Evolutionary conservation across 1,284 basidiomycete genomes (phyloP).

Genomic region (Sutorius eximius): DNA sequence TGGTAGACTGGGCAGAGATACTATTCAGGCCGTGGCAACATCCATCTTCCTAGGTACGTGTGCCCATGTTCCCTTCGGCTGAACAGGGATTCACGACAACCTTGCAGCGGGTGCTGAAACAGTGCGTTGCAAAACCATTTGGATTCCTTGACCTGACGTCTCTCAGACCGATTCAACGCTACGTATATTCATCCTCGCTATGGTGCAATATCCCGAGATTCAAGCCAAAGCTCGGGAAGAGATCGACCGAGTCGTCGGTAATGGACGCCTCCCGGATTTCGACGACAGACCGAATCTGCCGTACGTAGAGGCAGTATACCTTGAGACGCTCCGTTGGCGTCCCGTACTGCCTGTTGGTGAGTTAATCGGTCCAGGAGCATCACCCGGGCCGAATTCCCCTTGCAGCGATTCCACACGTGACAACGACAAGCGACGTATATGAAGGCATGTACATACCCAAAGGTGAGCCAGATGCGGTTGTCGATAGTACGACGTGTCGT

Average conservation of each 20-base stretch:
- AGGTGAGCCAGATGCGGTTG: slow-evolving; percentile 16
- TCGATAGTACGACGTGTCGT: background rate
- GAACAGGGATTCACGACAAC: background rate
- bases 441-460: slow-evolving; percentile 36
- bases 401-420: slow-evolving; percentile 30
- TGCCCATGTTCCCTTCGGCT: background rate
- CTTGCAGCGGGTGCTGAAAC: slow-evolving; percentile 32
- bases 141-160: background rate
- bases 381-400: background rate
- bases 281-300: slow-evolving; percentile 26
- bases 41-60: slow-evolving; percentile 29
- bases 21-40: slow-evolving; percentile 27
- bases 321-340: slow-evolving; percentile 30
- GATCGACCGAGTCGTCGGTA: slow-evolving; percentile 30
- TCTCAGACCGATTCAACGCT: slow-evolving; percentile 20
- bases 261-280: slow-evolving; percentile 30
- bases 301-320: slow-evolving; percentile 28
- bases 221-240: slow-evolving; percentile 29
- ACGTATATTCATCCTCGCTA: slow-evolving; percentile 29
- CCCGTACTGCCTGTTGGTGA: slow-evolving; percentile 25
- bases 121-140: slow-evolving; percentile 12
- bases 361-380: background rate
- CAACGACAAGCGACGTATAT: slow-evolving; percentile 28
- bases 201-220: slow-evolving; percentile 32
- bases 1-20: slow-evolving; percentile 4